A percentile compares a stretch with the other conserved stretches of the same genome.
Evolutionary conservation across 768 basidiomycete species (phyloP).

Genomic region (Lactarius sanguifluus): DNA sequence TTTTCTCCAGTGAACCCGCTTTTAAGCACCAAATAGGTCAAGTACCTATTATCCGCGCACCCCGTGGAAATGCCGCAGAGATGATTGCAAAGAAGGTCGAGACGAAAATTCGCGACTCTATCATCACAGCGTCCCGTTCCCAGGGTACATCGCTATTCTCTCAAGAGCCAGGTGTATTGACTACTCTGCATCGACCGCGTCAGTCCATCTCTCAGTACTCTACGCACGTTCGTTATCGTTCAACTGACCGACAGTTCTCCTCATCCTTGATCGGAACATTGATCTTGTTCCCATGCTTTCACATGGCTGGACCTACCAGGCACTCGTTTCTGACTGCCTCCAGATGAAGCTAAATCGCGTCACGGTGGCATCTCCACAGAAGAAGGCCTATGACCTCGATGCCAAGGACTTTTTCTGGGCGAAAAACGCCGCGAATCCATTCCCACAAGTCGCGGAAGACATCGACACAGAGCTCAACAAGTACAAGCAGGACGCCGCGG

Average conservation of each 20-base stretch:
- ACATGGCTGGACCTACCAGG: conserved; percentile 99
- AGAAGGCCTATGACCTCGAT: conserved; percentile 94
- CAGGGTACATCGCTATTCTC: conserved; percentile 66
- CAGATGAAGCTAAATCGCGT: conserved; percentile 97
- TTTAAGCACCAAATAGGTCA: conserved; percentile 53
- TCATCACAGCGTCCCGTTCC: conserved; percentile 67
- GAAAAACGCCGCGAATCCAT: conserved; percentile 92
- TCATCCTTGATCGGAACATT: conserved; percentile 92
- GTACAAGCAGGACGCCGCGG: conserved; percentile 94
- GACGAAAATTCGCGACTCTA: conserved; percentile 82
- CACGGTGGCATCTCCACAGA: conserved; percentile 68
- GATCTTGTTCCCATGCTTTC: conserved; percentile 92
- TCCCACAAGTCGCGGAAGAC: conserved; percentile 98
- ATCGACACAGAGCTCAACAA: conserved; percentile 89
- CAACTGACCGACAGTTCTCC: conserved; percentile 60
- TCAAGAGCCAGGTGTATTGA: conserved; percentile 79
- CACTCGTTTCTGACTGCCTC: conserved; percentile 94
- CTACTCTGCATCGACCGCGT: conserved; percentile 87
- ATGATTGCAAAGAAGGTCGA: conserved; percentile 99
- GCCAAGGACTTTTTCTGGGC: conserved; percentile 99
- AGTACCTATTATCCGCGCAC: conserved; percentile 92
- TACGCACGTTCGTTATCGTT: conserved; percentile 12
- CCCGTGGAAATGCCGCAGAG: conserved; percentile 95
- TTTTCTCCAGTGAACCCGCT: neutral
- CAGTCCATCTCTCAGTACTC: conserved; percentile 34